These are phyloP conservation scores for Ceratorhiza oryzae-sativae DNA, from an alignment of 1,284 basidiomycete species.

Conservation along the genomic window DNA sequence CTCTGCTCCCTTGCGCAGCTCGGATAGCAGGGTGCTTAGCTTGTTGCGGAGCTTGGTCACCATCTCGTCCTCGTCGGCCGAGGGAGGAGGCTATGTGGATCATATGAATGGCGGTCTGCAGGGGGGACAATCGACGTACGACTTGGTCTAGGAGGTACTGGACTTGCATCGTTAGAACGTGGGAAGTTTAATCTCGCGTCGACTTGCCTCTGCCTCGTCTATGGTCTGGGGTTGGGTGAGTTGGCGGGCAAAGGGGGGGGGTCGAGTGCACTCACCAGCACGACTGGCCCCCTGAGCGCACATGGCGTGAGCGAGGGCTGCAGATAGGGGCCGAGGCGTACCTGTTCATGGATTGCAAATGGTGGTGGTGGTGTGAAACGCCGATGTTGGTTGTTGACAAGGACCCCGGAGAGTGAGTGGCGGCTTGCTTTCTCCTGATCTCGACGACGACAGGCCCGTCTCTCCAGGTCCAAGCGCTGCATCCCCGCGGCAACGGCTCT, in stretches of 20 bases:
- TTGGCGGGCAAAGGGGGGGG: neutral
- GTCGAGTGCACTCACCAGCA: constrained; percentile 17
- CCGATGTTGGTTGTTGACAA: constrained; percentile 35
- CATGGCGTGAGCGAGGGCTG: neutral
- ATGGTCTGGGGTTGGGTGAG: constrained; percentile 31
- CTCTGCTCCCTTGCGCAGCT: constrained; percentile 42
- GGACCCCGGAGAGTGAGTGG: constrained; percentile 12
- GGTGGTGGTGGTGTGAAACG: constrained; percentile 6
- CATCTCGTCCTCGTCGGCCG: constrained; percentile 38
- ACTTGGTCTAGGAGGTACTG: constrained; percentile 43
- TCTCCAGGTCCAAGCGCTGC: constrained; percentile 10
- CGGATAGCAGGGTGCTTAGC: constrained; percentile 35
- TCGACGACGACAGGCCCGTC: constrained; percentile 25
- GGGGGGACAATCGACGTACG: constrained; percentile 4
- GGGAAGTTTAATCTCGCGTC: neutral
- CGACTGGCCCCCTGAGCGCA: constrained; percentile 37
- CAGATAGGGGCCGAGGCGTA: neutral
- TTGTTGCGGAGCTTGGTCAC: constrained; percentile 41
- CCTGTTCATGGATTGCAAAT: constrained; percentile 30
- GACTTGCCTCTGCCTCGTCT: constrained; percentile 41
- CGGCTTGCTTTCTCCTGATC: constrained; percentile 21
- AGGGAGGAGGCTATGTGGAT: constrained; percentile 35
- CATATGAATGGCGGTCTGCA: neutral
- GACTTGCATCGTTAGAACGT: neutral
- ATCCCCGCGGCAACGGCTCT: constrained; percentile 11